Base-by-base conservation (phyloP, 1,284 basidiomycete species). In the Trametes sp. region DNA sequence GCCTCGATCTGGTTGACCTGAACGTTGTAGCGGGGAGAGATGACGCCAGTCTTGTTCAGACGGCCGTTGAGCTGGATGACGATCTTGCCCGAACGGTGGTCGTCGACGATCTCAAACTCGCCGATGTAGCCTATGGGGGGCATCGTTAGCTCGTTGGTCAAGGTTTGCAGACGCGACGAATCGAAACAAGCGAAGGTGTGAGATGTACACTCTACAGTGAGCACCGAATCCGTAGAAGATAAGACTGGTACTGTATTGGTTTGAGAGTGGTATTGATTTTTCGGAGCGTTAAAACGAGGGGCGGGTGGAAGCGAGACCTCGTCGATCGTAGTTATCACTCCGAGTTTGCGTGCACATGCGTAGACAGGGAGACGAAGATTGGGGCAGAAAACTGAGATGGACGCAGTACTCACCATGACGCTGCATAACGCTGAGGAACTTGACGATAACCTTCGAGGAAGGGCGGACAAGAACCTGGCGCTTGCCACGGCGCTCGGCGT, bases 71-170 rank as follows among this genome's bases (percentile, higher is more conserved):
- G 90, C 82, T 99, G 96, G 72, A 99, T 88, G 73, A 99, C 96
- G 71, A 99, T 94, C 85, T 99, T 99, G 77, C 96, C 96, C 19
- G 95, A 92, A 68, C 98, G 96, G 82, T 99, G 98, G 84, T 99
- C 98, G 77, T 99, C 98, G 77, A 99, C 92, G 81, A 98, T 94
- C 82, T 98, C 97, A 77, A 99, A 99, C 84, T 99, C 97, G 75
- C 96, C 96, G 69, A 98, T 98, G 87, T 98, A 98, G 67, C 96
- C 96, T 98, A 57, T 50, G 50, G 9, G 33, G n/a, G n/a, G n/a
- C n/a, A n/a, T n/a, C n/a, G n/a, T n/a, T n/a, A n/a, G n/a, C n/a
- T n/a, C n/a, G n/a, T n/a, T n/a, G n/a, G n/a, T n/a, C n/a, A n/a
- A n/a, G n/a, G n/a, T n/a, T n/a, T n/a, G n/a, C n/a, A n/a, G n/a